Evolutionary conservation across 2,329 filamentous ascomycete genomes (phyloP), one percentile per base, ranked within the genome.

Genomic region (Plenodomus lindquistii): DNA sequence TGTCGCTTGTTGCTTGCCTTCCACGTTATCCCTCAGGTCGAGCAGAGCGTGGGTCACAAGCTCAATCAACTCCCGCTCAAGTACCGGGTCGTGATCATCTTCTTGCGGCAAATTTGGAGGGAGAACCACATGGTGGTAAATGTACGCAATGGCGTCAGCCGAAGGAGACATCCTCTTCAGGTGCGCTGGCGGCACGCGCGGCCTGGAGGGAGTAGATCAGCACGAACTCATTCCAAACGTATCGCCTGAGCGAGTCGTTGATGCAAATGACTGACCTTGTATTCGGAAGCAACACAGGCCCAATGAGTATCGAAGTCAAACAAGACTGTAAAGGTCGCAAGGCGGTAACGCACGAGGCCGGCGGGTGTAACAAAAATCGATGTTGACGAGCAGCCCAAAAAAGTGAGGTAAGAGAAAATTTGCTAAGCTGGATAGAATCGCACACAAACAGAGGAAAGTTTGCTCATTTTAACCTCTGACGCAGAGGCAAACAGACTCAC

Each of bases 41-140:
- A 49, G 21, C 2, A 67, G 48, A n/a, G 54, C 55, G 1, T 48
- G 19, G 2, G 53, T 37, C 3, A 52, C 56, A 0, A 20, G 44
- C 1, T 52, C 21, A 8, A 67, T 20, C 1, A 69, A 54, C 1
- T 24, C 37, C 2, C 16, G n/a, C n/a, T 67, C 63, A 9, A 52
- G 18, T 10, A 15, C 20, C 8, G 45, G 16, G 10, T 51, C 27
- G 1, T 35, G 42, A 18, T 76, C 73, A 22, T 69, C 39, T 5
- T 45, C 21, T 40, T 79, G 72, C 0, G 79, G 79, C 0, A 81
- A 63, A 35, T 77, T 69, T 1, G 78, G 76, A 0, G 79, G 79
- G 0, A 82, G 69, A 17, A 80, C 78, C 1, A 81, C 60, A 55
- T 82, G 77, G 31, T 79, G 46, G 20, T 49, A 35, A 4, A 55